Percentiles rank a stretch among this genome's conserved stretches.
These are phyloP conservation scores for Phytophthora kernoviae DNA, from an alignment of 352 stramenopile species.

Conservation along the genomic window DNA sequence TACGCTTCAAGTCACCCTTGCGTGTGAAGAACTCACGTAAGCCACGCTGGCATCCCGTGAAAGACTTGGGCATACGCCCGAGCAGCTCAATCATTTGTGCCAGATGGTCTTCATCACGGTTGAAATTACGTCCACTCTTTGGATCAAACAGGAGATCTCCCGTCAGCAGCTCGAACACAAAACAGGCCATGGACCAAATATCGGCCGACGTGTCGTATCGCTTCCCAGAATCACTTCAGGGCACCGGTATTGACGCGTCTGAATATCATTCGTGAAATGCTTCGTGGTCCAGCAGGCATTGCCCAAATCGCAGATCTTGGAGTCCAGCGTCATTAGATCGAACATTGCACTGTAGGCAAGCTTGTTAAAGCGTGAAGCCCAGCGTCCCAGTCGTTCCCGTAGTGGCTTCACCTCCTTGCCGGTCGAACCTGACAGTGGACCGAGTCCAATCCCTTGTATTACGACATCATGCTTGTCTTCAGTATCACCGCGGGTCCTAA, in stretches of 20 bases:
- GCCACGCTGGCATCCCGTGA: slow-evolving; percentile 73
- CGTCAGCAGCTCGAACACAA: slow-evolving; percentile 99
- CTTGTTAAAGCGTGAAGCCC: slow-evolving; percentile 43
- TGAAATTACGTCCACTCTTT: slow-evolving; percentile 87
- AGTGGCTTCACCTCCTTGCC: slow-evolving; percentile 34
- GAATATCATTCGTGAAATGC: slow-evolving; percentile 99
- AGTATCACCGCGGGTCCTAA: slow-evolving; percentile 2
- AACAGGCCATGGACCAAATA: slow-evolving; percentile 99
- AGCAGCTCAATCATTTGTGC: slow-evolving; percentile 99
- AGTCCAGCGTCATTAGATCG: slow-evolving; percentile 64
- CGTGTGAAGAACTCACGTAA: slow-evolving; percentile 97
- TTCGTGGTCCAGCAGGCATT: slow-evolving; percentile 99
- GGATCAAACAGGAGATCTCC: slow-evolving; percentile 99
- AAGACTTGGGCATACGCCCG: slow-evolving; percentile 95
- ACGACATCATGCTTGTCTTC: slow-evolving; percentile 25
- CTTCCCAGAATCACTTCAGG: slow-evolving; percentile 97
- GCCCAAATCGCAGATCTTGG: slow-evolving; percentile 98
- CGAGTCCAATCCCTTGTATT: slow-evolving; percentile 56
- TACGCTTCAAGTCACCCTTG: slow-evolving; percentile 98
- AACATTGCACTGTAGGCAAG: slow-evolving; percentile 50
- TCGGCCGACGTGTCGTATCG: slow-evolving; percentile 98
- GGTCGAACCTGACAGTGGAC: slow-evolving; percentile 17
- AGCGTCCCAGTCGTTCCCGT: slow-evolving; percentile 39
- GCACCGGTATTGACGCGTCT: slow-evolving; percentile 99
- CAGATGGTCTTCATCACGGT: slow-evolving; percentile 96